phyloP scores from a whole-genome alignment of 306 rosid species.

The Bauhinia variegata region DNA sequence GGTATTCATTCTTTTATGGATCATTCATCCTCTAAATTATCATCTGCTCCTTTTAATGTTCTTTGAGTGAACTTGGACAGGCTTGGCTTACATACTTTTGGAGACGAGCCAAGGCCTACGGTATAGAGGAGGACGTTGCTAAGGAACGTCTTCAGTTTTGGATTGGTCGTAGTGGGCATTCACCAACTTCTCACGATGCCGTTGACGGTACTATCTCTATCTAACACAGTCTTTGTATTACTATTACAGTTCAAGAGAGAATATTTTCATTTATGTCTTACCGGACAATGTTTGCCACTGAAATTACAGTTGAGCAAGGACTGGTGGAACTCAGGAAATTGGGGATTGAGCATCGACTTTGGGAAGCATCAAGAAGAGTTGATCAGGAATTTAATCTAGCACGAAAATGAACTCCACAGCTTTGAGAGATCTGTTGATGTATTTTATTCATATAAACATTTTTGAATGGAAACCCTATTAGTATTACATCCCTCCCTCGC shows the following conservation, averaged over 20 bases:
- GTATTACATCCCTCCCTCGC: conserved; percentile 31
- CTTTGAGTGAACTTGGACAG: conserved; percentile 49
- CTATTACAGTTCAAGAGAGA: too few species aligned
- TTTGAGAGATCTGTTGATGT: neutral
- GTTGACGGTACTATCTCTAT: conserved; percentile 66
- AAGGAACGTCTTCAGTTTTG: conserved; percentile 91
- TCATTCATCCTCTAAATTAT: conserved; percentile 26
- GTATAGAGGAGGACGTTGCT: conserved; percentile 79
- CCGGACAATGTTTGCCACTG: too few species aligned
- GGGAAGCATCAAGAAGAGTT: conserved; percentile 89
- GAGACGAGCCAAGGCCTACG: conserved; percentile 93
- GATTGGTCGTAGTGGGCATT: conserved; percentile 79
- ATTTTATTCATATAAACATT: conserved; percentile 18
- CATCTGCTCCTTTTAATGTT: neutral
- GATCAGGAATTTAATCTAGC: conserved; percentile 52
- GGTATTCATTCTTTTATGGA: conserved; percentile 48
- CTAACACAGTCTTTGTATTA: neutral
- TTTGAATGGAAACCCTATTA: neutral
- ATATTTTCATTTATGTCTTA: too few species aligned
- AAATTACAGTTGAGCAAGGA: conserved; percentile 87
- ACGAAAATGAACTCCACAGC: conserved; percentile 18
- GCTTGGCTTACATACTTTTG: conserved; percentile 98
- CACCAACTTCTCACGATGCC: conserved; percentile 93
- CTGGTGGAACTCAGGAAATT: conserved; percentile 77
- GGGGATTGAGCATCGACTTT: conserved; percentile 87